phyloP scores from a whole-genome alignment of 768 basidiomycete species.

The Suillus cothurnatus region DNA sequence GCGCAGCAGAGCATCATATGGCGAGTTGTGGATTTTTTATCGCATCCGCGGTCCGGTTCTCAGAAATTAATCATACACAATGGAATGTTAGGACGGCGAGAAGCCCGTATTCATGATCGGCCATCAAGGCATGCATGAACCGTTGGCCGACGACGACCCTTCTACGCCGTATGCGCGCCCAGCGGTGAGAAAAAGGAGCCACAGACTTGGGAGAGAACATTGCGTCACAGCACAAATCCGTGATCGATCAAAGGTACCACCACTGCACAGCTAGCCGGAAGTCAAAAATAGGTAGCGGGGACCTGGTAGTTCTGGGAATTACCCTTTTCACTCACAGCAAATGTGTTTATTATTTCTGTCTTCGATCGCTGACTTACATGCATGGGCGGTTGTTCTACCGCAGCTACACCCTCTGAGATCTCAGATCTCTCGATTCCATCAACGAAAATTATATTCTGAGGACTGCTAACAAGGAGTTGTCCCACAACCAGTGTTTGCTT shows the following conservation, averaged over 20 bases:
- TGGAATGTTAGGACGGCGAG: neutral
- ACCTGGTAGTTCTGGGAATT: neutral
- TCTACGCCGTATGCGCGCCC: neutral
- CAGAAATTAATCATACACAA: neutral
- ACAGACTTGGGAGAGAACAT: neutral
- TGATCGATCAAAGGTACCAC: neutral
- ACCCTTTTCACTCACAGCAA: neutral
- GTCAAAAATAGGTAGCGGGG: neutral
- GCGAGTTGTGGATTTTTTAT: neutral
- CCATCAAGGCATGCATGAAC: neutral
- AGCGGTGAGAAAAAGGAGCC: neutral
- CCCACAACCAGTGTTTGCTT: constrained; percentile 35
- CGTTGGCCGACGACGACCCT: neutral
- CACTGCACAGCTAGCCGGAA: neutral
- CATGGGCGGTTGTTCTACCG: constrained; percentile 18
- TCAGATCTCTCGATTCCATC: constrained; percentile 22
- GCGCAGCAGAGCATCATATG: neutral
- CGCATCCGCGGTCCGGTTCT: neutral
- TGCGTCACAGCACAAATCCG: neutral
- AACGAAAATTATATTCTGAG: constrained; percentile 12
- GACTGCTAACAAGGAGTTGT: constrained; percentile 28
- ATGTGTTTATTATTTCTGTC: constrained; percentile 15
- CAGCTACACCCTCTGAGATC: constrained; percentile 5
- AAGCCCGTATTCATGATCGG: neutral
- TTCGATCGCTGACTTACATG: constrained; percentile 15